phyloP scores from a whole-genome alignment of 208 protist species.

The Crithidia fasciculata region DNA sequence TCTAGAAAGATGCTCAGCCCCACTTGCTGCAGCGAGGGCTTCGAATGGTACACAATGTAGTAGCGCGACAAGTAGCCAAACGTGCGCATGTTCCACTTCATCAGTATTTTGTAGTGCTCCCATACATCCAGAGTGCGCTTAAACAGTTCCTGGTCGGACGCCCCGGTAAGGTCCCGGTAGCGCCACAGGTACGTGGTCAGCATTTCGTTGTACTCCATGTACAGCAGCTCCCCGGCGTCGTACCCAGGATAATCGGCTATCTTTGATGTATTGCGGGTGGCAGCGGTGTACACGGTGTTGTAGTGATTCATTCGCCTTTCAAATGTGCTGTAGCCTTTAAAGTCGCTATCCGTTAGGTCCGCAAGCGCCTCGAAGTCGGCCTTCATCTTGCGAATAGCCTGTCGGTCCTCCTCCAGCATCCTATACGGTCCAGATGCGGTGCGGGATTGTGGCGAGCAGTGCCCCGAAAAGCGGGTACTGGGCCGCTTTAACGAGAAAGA shows the following conservation, averaged over 20 bases:
- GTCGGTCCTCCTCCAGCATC: constrained; percentile 84
- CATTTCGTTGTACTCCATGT: constrained; percentile 92
- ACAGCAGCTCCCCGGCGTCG: constrained; percentile 77
- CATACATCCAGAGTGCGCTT: constrained; percentile 69
- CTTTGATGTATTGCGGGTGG: constrained; percentile 69
- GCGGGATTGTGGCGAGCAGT: too few relatives aligned
- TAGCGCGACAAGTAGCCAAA: constrained; percentile 89
- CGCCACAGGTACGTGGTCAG: constrained; percentile 83
- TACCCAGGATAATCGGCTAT: constrained; percentile 60
- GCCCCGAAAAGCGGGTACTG: too few relatives aligned
- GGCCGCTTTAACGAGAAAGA: too few relatives aligned
- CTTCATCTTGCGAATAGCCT: constrained; percentile 85
- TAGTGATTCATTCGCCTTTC: constrained; percentile 85
- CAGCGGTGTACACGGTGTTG: constrained; percentile 82
- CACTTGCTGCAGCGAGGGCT: constrained; percentile 79
- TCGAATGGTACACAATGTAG: constrained; percentile 86
- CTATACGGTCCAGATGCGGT: neutral
- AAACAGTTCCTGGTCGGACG: constrained; percentile 69
- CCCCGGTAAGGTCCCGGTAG: constrained; percentile 49
- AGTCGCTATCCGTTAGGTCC: constrained; percentile 64
- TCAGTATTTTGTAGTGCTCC: constrained; percentile 84
- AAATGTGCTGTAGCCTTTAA: constrained; percentile 64
- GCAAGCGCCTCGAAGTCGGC: constrained; percentile 86
- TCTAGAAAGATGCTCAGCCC: constrained; percentile 86
- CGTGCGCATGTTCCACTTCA: constrained; percentile 84